Base-by-base conservation (phyloP, 73 alveolate genomes). In the Paramecium tetraurelia region DNA sequence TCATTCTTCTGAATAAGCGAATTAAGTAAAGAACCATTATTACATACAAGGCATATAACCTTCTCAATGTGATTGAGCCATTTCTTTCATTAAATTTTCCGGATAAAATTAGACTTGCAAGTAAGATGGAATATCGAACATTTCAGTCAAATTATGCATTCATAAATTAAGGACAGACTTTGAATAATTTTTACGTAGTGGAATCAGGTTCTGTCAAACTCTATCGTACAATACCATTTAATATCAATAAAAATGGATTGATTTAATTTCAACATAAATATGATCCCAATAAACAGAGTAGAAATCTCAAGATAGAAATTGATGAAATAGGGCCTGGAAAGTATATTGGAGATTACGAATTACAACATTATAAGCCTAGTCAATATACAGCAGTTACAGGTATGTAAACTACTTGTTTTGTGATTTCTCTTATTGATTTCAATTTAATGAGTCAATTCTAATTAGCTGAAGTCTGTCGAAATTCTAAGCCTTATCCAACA, bases 401-500 rank as follows among this genome's bases (percentile, higher is more conserved):
- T 40, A 89, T 83, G 77, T 83, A 77, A 36, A 69, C 94, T 44
- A 63, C 86, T 27, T 33, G 71, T 58, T 70, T 89, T 44, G 58
- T 83, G 2, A 71, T 89, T 1, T 59, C 75, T 5, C 57, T 46
- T 36, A 89, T 48, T 71, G 94, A 89, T 70, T 89, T 89, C 22
- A 46, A 63, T 11, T 12, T 89, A 43, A 35, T 89, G 77, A 59
- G 89, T 24, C 35, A 89, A 44, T 70, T 44, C 14, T 24, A 70
- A 29, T 50, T 89, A 29, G 84, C 71, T 18, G 50, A 89, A 70
- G 86, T 89, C 2, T 70, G 87, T 36, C 22, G 43, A 29, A 89
- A 71, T 20, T 89, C 94, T 4, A 89, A 89, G 21, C 94, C 89
- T 10, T 89, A 89, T n/a, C 94, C 94, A 7, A 59, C 94, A 22